Conservation (phyloP, 73 alveolate species). For the Symbiodinium pilosum region DNA sequence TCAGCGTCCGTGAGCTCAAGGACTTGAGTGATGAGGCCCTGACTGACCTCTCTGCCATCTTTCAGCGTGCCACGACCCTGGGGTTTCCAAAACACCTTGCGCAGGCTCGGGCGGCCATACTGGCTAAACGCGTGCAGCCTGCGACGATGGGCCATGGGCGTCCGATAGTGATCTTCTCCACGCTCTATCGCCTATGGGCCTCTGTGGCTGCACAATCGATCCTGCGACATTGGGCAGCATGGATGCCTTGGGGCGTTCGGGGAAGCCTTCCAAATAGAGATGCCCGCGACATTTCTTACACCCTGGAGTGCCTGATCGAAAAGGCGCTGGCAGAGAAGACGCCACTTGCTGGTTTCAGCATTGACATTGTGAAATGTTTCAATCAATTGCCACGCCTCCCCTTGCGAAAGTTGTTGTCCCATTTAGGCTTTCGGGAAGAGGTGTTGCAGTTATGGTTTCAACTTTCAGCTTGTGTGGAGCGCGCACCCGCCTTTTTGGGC, state of each 20-base stretch:
- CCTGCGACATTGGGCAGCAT: not conserved
- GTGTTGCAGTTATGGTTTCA: not conserved
- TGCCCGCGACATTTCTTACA: not conserved
- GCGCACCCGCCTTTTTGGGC: not conserved
- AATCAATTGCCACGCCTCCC: not conserved
- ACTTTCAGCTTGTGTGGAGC: not conserved
- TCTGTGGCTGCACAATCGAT: not conserved
- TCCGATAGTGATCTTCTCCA: not conserved
- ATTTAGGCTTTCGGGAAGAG: not conserved
- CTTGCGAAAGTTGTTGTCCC: not conserved
- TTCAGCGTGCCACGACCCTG: not conserved
- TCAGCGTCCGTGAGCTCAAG: not conserved
- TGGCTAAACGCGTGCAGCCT: not conserved
- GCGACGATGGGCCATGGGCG: not conserved
- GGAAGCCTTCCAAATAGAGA: not conserved
- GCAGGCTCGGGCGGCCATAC: not conserved
- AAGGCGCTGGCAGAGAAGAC: not conserved
- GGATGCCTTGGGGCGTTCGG: not conserved
- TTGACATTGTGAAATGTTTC: not conserved
- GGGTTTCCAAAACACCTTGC: not conserved
- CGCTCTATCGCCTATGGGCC: not conserved
- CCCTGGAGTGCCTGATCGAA: not conserved
- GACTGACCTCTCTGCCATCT: not conserved
- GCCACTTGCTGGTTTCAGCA: not conserved
- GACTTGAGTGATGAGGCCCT: not conserved